Percentiles rank a stretch among this genome's conserved stretches.
Evolutionary conservation across 805 yeast species (phyloP).

Genomic region (Spathaspora gorwiae): DNA sequence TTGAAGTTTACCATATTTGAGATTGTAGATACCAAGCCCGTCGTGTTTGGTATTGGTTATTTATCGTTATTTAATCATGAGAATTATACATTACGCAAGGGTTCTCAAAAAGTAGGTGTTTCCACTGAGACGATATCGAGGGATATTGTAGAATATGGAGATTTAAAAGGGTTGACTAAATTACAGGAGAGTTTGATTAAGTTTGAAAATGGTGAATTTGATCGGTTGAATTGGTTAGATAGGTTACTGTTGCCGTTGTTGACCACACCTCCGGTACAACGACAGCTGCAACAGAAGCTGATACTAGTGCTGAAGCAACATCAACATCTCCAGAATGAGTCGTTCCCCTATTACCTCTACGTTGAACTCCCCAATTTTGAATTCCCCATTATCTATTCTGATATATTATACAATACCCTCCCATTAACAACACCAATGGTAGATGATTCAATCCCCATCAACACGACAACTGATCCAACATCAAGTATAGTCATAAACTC

Average conservation of each 20-base stretch:
- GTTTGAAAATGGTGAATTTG: slow-evolving; percentile 65
- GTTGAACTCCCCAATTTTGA: slow-evolving; percentile 42
- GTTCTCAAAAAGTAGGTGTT: slow-evolving; percentile 53
- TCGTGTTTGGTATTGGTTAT: slow-evolving; percentile 57
- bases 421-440: not conserved
- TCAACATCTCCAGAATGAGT: not conserved
- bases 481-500: slow-evolving; percentile 32
- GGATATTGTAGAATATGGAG: slow-evolving; percentile 18
- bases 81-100: slow-evolving; percentile 60
- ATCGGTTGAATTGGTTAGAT: slow-evolving; percentile 70
- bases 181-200: slow-evolving; percentile 52
- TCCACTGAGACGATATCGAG: slow-evolving; percentile 13
- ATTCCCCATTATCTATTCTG: slow-evolving; percentile 40
- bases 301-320: not conserved
- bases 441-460: slow-evolving; percentile 2
- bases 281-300: not conserved
- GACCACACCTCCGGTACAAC: not conserved
- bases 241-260: slow-evolving; percentile 27
- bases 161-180: slow-evolving; percentile 18
- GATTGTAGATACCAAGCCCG: slow-evolving; percentile 49
- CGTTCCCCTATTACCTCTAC: slow-evolving; percentile 20
- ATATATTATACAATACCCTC: slow-evolving; percentile 17
- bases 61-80: slow-evolving; percentile 52
- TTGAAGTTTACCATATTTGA: slow-evolving; percentile 66
- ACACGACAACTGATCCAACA: slow-evolving; percentile 6